These are phyloP conservation scores for Kalanchoe fedtschenkoi DNA, from an alignment of 164 flowering plant species.

Conservation along the genomic window DNA sequence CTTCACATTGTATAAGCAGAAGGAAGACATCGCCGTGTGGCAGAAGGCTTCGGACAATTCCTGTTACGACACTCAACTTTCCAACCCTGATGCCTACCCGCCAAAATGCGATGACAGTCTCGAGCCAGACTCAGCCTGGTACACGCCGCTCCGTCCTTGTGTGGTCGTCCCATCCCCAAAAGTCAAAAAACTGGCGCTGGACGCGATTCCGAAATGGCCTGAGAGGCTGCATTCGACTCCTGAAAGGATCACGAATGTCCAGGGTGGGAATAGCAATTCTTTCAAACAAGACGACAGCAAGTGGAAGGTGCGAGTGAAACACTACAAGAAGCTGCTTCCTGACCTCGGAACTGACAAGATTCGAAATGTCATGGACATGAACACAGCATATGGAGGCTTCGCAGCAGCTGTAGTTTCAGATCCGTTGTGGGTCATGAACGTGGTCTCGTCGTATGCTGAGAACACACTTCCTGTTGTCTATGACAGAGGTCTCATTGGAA, in stretches of 20 bases:
- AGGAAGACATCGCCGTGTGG: conserved; percentile 97
- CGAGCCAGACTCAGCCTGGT: conserved; percentile 90
- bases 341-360: conserved; percentile 56
- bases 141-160: conserved; percentile 87
- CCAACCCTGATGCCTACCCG: conserved; percentile 50
- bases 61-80: conserved; percentile 54
- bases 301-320: conserved; percentile 77
- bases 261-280: conserved; percentile 59
- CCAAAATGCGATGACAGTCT: conserved; percentile 81
- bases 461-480: conserved; percentile 47
- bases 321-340: conserved; percentile 80
- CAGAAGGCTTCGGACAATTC: conserved; percentile 51
- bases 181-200: conserved; percentile 35
- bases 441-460: conserved; percentile 37
- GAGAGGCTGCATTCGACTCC: conserved; percentile 59
- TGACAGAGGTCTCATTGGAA: conserved; percentile 51
- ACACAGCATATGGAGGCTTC: conserved; percentile 44
- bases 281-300: conserved; percentile 83
- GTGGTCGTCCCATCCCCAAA: conserved; percentile 59
- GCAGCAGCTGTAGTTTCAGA: conserved; percentile 37
- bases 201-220: conserved; percentile 74
- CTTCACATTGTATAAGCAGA: conserved; percentile 72
- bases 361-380: conserved; percentile 48
- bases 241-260: conserved; percentile 55
- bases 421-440: conserved; percentile 61